Evolutionary conservation across 177 flowering plant genomes (phyloP).

Genomic region (Telopea speciosissima): DNA sequence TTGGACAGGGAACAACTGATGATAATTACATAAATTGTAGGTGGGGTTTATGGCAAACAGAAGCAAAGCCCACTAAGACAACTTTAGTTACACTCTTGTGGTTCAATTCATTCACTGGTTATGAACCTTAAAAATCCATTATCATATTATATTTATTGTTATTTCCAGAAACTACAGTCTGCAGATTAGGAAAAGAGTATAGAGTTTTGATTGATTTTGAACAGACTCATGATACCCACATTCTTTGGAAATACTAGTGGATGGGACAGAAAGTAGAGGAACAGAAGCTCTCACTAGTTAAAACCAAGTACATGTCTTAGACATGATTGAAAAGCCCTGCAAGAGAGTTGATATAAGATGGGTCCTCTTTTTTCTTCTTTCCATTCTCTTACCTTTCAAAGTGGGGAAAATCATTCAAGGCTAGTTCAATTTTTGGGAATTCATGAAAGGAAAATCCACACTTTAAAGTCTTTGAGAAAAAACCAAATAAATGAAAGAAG

Average conservation of each 20-base stretch:
- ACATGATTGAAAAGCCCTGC: conserved; percentile 43
- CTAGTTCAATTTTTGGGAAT: neutral
- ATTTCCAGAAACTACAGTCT: conserved; percentile 20
- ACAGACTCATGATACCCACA: conserved; percentile 47
- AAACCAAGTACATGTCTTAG: conserved; percentile 33
- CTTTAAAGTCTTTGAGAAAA: conserved; percentile 4
- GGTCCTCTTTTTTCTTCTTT: conserved; percentile 13
- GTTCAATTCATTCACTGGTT: conserved; percentile 26
- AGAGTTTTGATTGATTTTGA: conserved; percentile 38
- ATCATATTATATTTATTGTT: conserved; percentile 17
- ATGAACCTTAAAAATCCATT: conserved; percentile 17
- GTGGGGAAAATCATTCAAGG: conserved; percentile 33
- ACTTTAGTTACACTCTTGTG: conserved; percentile 4
- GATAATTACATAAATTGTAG: conserved; percentile 20
- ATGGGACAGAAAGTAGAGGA: conserved; percentile 91
- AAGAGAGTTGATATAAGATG: conserved; percentile 22
- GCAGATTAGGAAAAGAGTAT: conserved; percentile 11
- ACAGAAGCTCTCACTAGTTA: conserved; percentile 70
- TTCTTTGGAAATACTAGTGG: conserved; percentile 52
- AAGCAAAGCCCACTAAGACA: conserved; percentile 9
- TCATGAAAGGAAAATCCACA: neutral
- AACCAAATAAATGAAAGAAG: conserved; percentile 9
- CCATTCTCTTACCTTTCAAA: conserved; percentile 21
- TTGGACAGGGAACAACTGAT: conserved; percentile 40
- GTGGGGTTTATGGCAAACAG: conserved; percentile 36